Conservation (phyloP, 148 eudicot genomes). For the Persicaria maculosa region DNA sequence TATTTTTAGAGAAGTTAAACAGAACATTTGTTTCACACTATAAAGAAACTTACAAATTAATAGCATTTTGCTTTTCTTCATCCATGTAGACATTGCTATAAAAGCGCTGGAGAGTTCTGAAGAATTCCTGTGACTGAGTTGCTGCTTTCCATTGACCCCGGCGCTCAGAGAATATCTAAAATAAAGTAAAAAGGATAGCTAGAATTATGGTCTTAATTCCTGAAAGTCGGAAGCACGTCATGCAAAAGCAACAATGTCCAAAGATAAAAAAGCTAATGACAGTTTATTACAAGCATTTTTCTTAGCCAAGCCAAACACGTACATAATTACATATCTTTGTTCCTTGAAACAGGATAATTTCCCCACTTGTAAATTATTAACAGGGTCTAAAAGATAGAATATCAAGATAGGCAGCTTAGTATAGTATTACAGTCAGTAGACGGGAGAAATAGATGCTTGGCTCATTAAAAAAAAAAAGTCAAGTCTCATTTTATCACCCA, state of each 20-base stretch:
- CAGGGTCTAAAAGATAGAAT: no score
- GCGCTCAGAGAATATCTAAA: constrained; percentile 74
- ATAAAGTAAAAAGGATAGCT: constrained; percentile 15
- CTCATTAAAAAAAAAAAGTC: no score
- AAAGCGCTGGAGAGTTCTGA: constrained; percentile 81
- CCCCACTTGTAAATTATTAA: no score
- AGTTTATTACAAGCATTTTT: not conserved
- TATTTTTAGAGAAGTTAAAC: not conserved
- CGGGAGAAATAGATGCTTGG: no score
- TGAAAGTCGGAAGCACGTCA: not conserved
- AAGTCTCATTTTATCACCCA: no score
- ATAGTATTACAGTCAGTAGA: no score
- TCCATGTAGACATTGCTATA: constrained; percentile 93
- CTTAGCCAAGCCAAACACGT: not conserved
- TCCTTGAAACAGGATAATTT: no score
- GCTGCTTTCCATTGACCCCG: constrained; percentile 97
- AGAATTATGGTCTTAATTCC: not conserved
- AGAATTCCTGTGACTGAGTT: constrained; percentile 85
- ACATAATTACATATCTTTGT: not conserved
- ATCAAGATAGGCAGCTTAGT: no score
- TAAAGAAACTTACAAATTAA: constrained; percentile 57
- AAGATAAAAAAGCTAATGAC: not conserved
- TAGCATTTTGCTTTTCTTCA: constrained; percentile 82
- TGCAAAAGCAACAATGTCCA: not conserved
- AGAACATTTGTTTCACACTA: not conserved